Evolutionary conservation across 768 basidiomycete genomes (phyloP).

Genomic region (Leccinum aurantiacum): DNA sequence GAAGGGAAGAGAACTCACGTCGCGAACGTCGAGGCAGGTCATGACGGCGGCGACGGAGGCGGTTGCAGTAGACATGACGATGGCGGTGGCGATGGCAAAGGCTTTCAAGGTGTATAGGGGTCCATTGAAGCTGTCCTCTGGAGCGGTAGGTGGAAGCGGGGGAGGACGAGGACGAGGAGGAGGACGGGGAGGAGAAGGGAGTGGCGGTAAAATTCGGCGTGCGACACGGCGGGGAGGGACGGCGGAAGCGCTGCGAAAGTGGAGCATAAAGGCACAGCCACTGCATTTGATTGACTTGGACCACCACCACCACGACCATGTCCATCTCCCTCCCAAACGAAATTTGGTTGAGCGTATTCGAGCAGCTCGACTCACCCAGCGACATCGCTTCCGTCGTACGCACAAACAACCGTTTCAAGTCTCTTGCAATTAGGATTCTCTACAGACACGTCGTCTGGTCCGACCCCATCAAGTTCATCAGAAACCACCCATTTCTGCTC

Average conservation of each 20-base stretch:
- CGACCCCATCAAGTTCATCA: slow-evolving; percentile 28
- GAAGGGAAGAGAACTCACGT: slow-evolving; percentile 37
- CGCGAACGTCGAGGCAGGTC: slow-evolving; percentile 49
- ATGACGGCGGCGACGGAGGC: slow-evolving; percentile 50
- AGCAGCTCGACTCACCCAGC: slow-evolving; percentile 28
- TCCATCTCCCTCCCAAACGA: slow-evolving; percentile 33
- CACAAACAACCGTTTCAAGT: slow-evolving; percentile 32
- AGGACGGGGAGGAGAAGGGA: neutral
- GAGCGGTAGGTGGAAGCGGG: neutral
- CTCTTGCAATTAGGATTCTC: slow-evolving; percentile 30
- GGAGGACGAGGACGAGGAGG: neutral
- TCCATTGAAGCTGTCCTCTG: slow-evolving; percentile 43
- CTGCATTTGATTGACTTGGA: neutral
- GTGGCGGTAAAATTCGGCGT: neutral
- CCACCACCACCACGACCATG: slow-evolving; percentile 10
- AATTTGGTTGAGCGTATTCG: slow-evolving; percentile 41
- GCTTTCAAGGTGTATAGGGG: slow-evolving; percentile 61
- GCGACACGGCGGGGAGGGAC: neutral
- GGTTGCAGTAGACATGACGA: slow-evolving; percentile 51
- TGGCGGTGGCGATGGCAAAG: slow-evolving; percentile 60
- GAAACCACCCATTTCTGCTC: slow-evolving; percentile 21
- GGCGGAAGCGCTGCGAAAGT: neutral
- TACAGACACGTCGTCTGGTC: slow-evolving; percentile 38
- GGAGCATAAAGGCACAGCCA: neutral
- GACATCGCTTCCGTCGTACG: slow-evolving; percentile 35